These are phyloP conservation scores for Grosmannia clavigera DNA, from an alignment of 2,329 filamentous ascomycete species.

Conservation along the genomic window DNA sequence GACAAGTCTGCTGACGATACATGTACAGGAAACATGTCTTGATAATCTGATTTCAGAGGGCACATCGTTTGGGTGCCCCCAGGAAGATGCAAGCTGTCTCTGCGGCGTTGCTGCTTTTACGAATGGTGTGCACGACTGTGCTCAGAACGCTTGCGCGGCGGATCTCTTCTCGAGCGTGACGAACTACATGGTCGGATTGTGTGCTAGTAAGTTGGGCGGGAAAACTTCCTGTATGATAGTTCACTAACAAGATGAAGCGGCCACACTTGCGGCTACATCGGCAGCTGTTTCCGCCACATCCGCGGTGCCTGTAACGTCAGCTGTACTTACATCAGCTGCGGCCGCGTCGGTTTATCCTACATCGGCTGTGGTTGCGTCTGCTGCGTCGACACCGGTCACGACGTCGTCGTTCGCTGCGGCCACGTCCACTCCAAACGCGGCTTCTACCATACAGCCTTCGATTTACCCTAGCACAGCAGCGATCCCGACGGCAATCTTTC, in stretches of 20 bases:
- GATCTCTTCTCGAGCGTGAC: constrained; percentile 9
- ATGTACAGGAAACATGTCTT: constrained; percentile 13
- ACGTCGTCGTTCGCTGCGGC: neutral
- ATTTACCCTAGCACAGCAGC: neutral
- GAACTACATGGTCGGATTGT: constrained; percentile 11
- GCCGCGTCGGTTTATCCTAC: neutral
- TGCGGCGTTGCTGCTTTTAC: constrained; percentile 10
- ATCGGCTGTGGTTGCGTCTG: neutral
- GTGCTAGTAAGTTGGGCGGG: constrained; percentile 10
- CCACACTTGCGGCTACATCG: neutral
- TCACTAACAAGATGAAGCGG: neutral
- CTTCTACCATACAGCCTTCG: neutral
- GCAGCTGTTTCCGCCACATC: neutral
- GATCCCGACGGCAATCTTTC: neutral
- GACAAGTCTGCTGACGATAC: neutral
- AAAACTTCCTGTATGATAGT: neutral
- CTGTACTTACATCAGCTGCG: neutral
- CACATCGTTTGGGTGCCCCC: constrained; percentile 8
- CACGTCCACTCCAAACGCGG: neutral
- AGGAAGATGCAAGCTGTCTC: constrained; percentile 9
- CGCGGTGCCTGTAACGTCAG: neutral
- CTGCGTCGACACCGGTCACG: neutral
- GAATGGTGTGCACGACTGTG: constrained; percentile 13
- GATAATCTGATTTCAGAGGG: constrained; percentile 6
- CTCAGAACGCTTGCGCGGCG: constrained; percentile 7